Base-by-base conservation (phyloP, 768 basidiomycete genomes). In the Auricularia sp. region DNA sequence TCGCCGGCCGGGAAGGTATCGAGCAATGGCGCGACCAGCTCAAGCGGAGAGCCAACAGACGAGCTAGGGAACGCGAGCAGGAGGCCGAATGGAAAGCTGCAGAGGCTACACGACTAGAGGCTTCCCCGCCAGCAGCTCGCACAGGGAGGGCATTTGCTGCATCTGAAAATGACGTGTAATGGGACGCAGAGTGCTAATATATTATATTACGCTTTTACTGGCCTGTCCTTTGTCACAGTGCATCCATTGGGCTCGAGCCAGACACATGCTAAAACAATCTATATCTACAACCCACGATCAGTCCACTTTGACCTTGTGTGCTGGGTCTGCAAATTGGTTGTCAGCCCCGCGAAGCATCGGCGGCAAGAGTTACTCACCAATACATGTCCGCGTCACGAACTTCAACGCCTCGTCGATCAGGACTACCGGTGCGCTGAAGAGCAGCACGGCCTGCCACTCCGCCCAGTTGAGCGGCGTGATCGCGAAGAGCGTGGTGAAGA, bases 371-470 rank as follows among this genome's bases (percentile, higher is more conserved):
- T 10, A 51, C 47, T 23, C 70, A 90, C 90, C 69, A 90, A 83
- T 63, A 90, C 74, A 67, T 14, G 21, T 59, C 56, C 56, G 23
- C 8, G 72, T 70, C 53, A 76, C 58, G 63, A 88, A 86, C 74
- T 98, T 98, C 72, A 98, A 79, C 33, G 89, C 70, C 75, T 98
- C 97, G 75, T 98, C 96, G 60, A 98, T 87, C 60, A 90, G 62
- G 44, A 99, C 72, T 39, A 99, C 93, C 21, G 96, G 96, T 5
- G 85, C 86, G 68, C 91, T 93, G 67, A 98, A 81, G 68, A 80
- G 84, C 66, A 99, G 74, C 8, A 99, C 95, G 18, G 93, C 94
- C 74, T 88, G 86, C 96, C 96, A 99, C 76, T 99, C 96, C 23
- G 74, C 75, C 90, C 88, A 93, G 80, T 98, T 96, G 66, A 99